phyloP scores from a whole-genome alignment of 805 yeast species.

The Wickerhamomyces pijperi region DNA sequence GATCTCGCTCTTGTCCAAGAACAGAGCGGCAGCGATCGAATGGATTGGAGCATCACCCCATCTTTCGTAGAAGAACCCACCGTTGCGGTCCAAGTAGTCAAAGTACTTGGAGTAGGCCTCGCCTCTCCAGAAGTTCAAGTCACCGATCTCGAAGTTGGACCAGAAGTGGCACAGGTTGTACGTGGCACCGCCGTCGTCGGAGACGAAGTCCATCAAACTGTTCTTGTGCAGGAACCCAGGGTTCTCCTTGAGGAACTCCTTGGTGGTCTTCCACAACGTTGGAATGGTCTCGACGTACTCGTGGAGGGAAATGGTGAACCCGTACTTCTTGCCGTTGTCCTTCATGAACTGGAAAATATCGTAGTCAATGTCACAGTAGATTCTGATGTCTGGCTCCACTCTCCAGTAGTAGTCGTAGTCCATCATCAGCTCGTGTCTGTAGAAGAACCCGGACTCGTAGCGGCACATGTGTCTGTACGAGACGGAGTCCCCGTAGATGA shows the following conservation, averaged over 20 bases:
- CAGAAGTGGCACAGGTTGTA: constrained; percentile 78
- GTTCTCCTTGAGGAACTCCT: constrained; percentile 32
- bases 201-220: constrained; percentile 53
- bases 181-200: constrained; percentile 52
- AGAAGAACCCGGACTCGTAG: constrained; percentile 45
- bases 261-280: constrained; percentile 49
- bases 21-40: constrained; percentile 60
- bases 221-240: constrained; percentile 31
- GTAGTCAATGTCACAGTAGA: constrained; percentile 51
- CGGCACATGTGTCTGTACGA: constrained; percentile 65
- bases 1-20: constrained; percentile 43
- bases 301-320: constrained; percentile 57
- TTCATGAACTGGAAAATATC: constrained; percentile 59
- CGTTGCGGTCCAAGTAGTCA: constrained; percentile 49
- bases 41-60: constrained; percentile 95
- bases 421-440: constrained; percentile 45
- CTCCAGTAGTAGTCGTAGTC: constrained; percentile 69
- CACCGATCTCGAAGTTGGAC: constrained; percentile 72
- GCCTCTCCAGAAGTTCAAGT: constrained; percentile 58
- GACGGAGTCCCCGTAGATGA: constrained; percentile 49
- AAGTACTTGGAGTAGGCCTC: constrained; percentile 51
- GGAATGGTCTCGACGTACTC: constrained; percentile 59
- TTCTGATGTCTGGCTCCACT: constrained; percentile 58
- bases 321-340: constrained; percentile 45
- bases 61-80: constrained; percentile 79